Evolutionary conservation across 2,329 filamentous ascomycete genomes (phyloP).

Genomic region (Fusarium piperis): DNA sequence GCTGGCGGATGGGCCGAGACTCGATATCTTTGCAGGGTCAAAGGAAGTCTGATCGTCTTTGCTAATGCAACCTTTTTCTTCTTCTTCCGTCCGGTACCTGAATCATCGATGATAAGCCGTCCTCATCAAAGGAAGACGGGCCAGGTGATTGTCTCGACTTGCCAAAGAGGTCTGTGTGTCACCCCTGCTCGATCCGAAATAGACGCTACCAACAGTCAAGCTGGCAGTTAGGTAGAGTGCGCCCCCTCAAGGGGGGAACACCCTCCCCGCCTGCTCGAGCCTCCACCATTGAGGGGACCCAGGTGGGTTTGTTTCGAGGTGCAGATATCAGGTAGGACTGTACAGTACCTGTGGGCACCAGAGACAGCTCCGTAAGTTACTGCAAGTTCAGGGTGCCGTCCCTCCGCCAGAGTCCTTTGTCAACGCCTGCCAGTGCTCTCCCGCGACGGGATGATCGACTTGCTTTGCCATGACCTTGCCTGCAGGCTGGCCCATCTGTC

Average conservation of each 20-base stretch:
- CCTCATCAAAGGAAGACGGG: slow-evolving; percentile 40
- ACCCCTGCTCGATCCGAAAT: slow-evolving; percentile 39
- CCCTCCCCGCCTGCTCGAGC: slow-evolving; percentile 20
- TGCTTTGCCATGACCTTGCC: slow-evolving; percentile 30
- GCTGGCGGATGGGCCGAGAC: slow-evolving; percentile 37
- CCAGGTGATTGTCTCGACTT: slow-evolving; percentile 47
- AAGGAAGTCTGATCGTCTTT: slow-evolving; percentile 30
- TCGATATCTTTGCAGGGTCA: slow-evolving; percentile 29
- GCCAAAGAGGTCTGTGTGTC: slow-evolving; percentile 47
- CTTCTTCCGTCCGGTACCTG: slow-evolving; percentile 44
- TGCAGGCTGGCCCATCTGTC: slow-evolving; percentile 27
- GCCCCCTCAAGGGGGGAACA: slow-evolving; percentile 11
- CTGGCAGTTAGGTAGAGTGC: slow-evolving; percentile 35
- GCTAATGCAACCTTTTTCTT: slow-evolving; percentile 44
- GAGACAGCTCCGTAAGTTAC: slow-evolving; percentile 31
- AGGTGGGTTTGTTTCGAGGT: slow-evolving; percentile 39
- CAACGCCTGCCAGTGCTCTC: slow-evolving; percentile 27
- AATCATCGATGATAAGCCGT: slow-evolving; percentile 41
- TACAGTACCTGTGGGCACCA: slow-evolving; percentile 43
- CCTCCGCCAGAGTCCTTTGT: slow-evolving; percentile 21
- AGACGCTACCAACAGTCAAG: slow-evolving; percentile 41
- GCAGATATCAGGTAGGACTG: slow-evolving; percentile 44
- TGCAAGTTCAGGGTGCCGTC: slow-evolving; percentile 6
- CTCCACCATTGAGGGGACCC: slow-evolving; percentile 20
- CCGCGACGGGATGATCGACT: slow-evolving; percentile 27